Base-by-base conservation (phyloP, 2,329 filamentous ascomycete species). In the Alternaria sp. region DNA sequence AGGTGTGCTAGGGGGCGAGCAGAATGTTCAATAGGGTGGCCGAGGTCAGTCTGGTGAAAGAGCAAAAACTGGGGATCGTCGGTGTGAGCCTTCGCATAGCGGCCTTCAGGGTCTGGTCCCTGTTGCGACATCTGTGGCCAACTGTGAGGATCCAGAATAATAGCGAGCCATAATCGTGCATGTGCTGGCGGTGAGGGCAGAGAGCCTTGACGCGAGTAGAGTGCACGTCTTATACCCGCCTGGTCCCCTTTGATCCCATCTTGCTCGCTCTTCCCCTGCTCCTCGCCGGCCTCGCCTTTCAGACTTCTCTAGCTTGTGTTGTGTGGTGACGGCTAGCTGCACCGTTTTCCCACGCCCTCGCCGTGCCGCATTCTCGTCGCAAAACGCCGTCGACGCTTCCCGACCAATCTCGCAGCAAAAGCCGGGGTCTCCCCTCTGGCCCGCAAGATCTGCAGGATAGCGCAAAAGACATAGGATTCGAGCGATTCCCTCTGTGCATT, bases 381-480 rank as follows among this genome's bases (percentile, higher is more conserved):
- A 59, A 58, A 56, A 61, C 57, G 47, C 49, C 37, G 50, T 50
- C 41, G 45, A 54, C 55, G 51, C 59, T 58, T 57, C 55, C 58
- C 61, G 61, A 65, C 58, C 65, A 65, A 68, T 69, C 55, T 68
- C 67, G 58, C 63, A 64, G 41, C 60, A 46, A 54, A 60, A 61
- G 28, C 63, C 60, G 41, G 62, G 57, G 56, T 54, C 21, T 45
- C 57, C 56, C 56, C 45, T 63, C 49, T 57, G 58, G 57, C 51
- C 64, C 54, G 58, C 58, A 55, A 56, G 60, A 67, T 69, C 66
- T 63, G 64, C 66, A 65, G n/a, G 21, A 47, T 63, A 61, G 44
- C 47, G 49, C 54, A 25, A 23, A 20, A 43, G 43, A n/a, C 41
- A 51, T 14, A 45, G 51, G 51, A 50, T 43, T 33, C 30, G 56